These are phyloP conservation scores for Pterocarpus santalinus DNA, from an alignment of 306 rosid genomes.

Conservation along the genomic window DNA sequence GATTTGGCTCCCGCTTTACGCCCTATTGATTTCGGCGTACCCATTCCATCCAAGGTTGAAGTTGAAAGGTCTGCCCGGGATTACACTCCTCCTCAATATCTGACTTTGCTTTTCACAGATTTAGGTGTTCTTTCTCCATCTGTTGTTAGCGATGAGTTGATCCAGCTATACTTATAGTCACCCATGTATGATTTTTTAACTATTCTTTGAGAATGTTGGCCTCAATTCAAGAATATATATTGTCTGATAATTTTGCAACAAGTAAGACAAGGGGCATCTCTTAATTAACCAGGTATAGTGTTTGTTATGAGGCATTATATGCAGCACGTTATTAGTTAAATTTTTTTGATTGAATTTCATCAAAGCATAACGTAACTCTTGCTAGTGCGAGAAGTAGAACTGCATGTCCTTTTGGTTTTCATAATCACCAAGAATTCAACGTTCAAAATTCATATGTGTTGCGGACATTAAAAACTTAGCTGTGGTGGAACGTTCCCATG, in stretches of 20 bases:
- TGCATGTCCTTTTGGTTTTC: background rate
- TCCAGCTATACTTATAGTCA: constrained; percentile 77
- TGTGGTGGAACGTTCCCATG: background rate
- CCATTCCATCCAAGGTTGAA: constrained; percentile 88
- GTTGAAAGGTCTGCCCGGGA: constrained; percentile 90
- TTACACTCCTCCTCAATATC: constrained; percentile 88
- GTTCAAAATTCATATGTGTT: background rate
- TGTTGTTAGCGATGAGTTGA: constrained; percentile 88
- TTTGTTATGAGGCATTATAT: background rate
- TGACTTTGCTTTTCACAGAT: constrained; percentile 85
- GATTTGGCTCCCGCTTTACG: constrained; percentile 88
- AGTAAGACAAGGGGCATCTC: background rate
- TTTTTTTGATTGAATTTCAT: background rate
- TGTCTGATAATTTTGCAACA: constrained; percentile 19
- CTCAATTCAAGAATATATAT: constrained; percentile 17
- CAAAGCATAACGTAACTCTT: background rate
- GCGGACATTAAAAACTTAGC: background rate
- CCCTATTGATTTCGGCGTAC: constrained; percentile 88
- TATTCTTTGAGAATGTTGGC: constrained; percentile 26
- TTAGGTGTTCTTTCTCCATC: constrained; percentile 90
- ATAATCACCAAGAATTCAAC: background rate
- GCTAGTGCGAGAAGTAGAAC: background rate
- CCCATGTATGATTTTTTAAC: background rate
- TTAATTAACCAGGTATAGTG: background rate
- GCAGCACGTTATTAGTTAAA: background rate